phyloP scores from a whole-genome alignment of 129 eudicot species.

The Saussurea involucrata region DNA sequence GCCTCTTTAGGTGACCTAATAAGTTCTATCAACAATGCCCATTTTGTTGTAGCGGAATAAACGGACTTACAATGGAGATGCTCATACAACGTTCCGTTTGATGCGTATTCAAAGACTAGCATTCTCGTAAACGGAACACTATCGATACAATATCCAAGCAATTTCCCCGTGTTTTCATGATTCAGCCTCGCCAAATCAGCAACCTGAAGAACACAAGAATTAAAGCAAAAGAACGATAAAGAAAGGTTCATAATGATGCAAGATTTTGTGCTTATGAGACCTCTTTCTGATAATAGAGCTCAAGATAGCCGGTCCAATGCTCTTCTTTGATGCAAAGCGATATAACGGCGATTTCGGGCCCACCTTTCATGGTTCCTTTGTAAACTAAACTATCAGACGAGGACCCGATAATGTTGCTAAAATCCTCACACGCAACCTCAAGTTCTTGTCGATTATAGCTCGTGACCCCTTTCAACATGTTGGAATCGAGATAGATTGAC shows the following conservation, averaged over 20 bases:
- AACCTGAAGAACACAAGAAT: constrained; percentile 45
- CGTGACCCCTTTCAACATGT: constrained; percentile 59
- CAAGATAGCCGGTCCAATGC: constrained; percentile 86
- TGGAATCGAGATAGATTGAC: constrained; percentile 64
- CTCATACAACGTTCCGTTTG: constrained; percentile 92
- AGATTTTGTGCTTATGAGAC: constrained; percentile 20
- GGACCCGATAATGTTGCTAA: constrained; percentile 95
- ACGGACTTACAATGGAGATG: constrained; percentile 82
- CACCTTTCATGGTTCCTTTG: constrained; percentile 81
- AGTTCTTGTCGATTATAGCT: constrained; percentile 79
- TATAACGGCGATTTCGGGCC: constrained; percentile 93
- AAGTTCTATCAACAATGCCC: too few species aligned
- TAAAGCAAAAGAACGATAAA: not conserved
- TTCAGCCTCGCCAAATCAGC: constrained; percentile 83
- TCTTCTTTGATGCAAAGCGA: constrained; percentile 89
- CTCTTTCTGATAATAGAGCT: constrained; percentile 92
- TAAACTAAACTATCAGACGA: constrained; percentile 83
- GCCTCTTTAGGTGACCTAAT: too few species aligned
- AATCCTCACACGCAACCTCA: constrained; percentile 97
- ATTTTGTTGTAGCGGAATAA: not conserved
- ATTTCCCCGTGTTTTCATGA: constrained; percentile 77
- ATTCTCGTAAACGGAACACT: constrained; percentile 80
- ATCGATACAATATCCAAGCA: constrained; percentile 82
- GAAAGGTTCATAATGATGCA: not conserved
- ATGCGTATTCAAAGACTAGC: constrained; percentile 93